Percentiles rank a stretch among this genome's conserved stretches.
Conservation (phyloP, 2,329 filamentous ascomycete species). For the Orbilia oligospora region DNA sequence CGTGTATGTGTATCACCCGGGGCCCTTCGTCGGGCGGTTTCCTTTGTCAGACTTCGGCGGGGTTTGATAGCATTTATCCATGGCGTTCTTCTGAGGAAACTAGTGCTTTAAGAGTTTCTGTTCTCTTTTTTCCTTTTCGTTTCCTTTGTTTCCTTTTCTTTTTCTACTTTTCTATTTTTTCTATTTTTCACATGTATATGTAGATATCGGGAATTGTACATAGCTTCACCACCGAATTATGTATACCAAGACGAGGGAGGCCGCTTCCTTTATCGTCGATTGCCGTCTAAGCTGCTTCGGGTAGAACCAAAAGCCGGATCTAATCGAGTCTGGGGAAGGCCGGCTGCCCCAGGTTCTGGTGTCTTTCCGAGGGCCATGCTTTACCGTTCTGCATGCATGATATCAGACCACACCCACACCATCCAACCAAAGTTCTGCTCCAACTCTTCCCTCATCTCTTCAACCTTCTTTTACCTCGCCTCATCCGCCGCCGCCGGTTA, state of each 20-base stretch:
- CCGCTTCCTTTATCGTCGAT: constrained; percentile 9
- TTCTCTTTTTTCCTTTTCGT: constrained; percentile 1
- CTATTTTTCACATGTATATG: constrained; percentile 36
- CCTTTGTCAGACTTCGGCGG: constrained; percentile 51
- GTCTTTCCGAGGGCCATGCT: constrained; percentile 22
- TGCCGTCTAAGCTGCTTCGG: constrained; percentile 33
- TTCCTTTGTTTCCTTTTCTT: too few species aligned
- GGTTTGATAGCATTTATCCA: constrained; percentile 54
- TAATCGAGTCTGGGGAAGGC: constrained; percentile 24
- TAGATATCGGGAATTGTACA: constrained; percentile 56
- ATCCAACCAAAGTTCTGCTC: constrained; percentile 37
- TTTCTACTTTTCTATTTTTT: constrained; percentile 10
- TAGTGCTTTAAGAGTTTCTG: background rate
- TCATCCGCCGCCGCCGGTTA: constrained; percentile 17
- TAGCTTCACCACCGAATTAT: constrained; percentile 22
- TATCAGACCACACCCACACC: constrained; percentile 59
- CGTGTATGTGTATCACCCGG: constrained; percentile 23
- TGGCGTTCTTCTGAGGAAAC: constrained; percentile 40
- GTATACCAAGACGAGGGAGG: background rate
- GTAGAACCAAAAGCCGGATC: constrained; percentile 25
- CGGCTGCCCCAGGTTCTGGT: constrained; percentile 23
- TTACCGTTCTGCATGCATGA: constrained; percentile 45
- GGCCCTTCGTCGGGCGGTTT: constrained; percentile 24
- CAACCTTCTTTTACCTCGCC: constrained; percentile 18
- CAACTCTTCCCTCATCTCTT: constrained; percentile 30